Base-by-base conservation (phyloP, 495 filamentous ascomycete genomes). In the Evernia prunastri region DNA sequence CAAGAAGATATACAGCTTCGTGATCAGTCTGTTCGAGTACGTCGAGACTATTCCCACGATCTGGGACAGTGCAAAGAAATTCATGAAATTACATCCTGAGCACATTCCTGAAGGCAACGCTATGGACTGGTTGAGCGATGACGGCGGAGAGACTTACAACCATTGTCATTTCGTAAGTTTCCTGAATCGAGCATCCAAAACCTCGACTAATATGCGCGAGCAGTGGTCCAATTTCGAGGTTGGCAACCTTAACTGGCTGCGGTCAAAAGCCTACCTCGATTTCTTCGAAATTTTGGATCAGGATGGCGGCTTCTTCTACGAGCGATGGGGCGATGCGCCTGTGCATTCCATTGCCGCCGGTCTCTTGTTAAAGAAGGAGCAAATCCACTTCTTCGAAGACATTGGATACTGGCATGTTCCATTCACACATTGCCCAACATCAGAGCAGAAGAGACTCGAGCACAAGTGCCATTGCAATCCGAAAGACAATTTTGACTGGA, bases 381-480 rank as follows among this genome's bases (percentile, higher is more conserved):
- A 98, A 72, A 87, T 98, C 67, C 93, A 97, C 70, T 98, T 98
- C 80, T 98, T 96, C 81, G 90, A 98, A 72, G 94, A 98, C 70
- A 97, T 98, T 68, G 94, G 89, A 63, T 98, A 98, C 76, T 97
- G 91, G 76, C 94, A 98, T 71, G 89, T 96, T n/a, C 94, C 94
- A 10, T 98, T 98, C 72, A 97, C 93, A 29, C 94, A 98, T 77
- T 98, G 94, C 73, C 94, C 94, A 6, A 94, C 89, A 0, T 87
- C 87, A 31, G 91, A 97, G 75, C 78, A 94, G 75, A 81, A 81
- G 39, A 80, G 91, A 64, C 71, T 90, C 63, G 88, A 96, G 63
- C 82, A 89, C 60, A 92, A 90, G 74, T 98, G 94, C 74, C 85
- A 89, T 72, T 98, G 94, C 77, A 92, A 97, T 74, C 94, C 94